These are phyloP conservation scores for Dillenia turbinata DNA, from an alignment of 164 flowering plant species.

Conservation along the genomic window DNA sequence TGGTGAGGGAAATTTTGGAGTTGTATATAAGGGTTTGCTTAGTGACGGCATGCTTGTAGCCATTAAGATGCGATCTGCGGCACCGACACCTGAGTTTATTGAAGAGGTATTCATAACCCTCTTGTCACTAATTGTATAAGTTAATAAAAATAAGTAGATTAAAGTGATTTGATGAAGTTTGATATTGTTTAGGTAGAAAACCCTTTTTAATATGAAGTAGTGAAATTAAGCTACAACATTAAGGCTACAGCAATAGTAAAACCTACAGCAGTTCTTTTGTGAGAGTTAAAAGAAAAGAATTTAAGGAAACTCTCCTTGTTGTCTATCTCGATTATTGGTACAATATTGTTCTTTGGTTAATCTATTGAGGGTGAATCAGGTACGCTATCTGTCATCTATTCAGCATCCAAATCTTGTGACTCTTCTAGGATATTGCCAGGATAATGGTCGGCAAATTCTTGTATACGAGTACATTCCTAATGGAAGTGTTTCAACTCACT, in stretches of 20 bases:
- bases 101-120: conserved; percentile 53
- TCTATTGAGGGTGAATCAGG: conserved; percentile 35
- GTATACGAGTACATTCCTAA: conserved; percentile 78
- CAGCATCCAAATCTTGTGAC: conserved; percentile 75
- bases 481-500: conserved; percentile 84
- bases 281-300: too few relatives aligned
- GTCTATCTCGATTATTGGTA: not conserved
- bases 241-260: too few relatives aligned
- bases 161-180: too few relatives aligned
- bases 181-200: too few relatives aligned
- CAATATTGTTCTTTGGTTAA: not conserved
- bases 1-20: conserved; percentile 86
- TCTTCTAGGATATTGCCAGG: conserved; percentile 88
- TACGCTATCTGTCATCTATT: conserved; percentile 71
- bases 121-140: not conserved
- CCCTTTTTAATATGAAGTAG: too few relatives aligned
- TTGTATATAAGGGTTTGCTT: conserved; percentile 84
- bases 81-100: conserved; percentile 66
- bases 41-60: conserved; percentile 86
- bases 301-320: not conserved
- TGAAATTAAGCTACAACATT: too few relatives aligned
- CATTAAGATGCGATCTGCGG: conserved; percentile 63
- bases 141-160: too few relatives aligned
- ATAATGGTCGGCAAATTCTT: conserved; percentile 69
- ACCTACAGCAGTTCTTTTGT: too few relatives aligned